Evolutionary conservation across 306 rosid species (phyloP).

Genomic region (Vigna unguiculata): DNA sequence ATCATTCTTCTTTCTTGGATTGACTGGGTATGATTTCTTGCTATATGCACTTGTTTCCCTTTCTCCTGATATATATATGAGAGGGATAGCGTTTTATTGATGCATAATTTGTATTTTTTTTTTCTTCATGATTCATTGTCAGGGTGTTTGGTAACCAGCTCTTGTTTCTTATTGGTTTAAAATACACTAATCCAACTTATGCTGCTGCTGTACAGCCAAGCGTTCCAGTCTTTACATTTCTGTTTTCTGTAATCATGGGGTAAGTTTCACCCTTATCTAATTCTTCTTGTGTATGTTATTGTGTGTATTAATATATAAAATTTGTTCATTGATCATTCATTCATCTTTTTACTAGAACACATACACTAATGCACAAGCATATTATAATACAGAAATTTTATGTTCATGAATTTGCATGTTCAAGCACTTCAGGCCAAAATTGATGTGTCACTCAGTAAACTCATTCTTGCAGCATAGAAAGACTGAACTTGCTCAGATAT

Average conservation of each 20-base stretch:
- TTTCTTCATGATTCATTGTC: conserved; percentile 44
- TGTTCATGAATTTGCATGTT: conserved; percentile 2
- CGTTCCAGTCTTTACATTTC: conserved; percentile 88
- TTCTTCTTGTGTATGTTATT: neutral
- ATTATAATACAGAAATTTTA: conserved; percentile 6
- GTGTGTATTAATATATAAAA: neutral
- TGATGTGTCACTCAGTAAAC: conserved; percentile 34
- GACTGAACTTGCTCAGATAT: conserved; percentile 69
- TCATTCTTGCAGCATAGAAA: conserved; percentile 81
- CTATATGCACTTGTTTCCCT: conserved; percentile 16
- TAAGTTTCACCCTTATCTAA: conserved; percentile 52
- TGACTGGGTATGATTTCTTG: conserved; percentile 74
- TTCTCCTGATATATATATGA: conserved; percentile 10
- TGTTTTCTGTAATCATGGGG: conserved; percentile 81
- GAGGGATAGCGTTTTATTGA: conserved; percentile 24
- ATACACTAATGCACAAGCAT: conserved; percentile 18
- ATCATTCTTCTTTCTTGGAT: conserved; percentile 84
- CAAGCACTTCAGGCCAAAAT: conserved; percentile 12
- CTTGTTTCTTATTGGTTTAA: conserved; percentile 88
- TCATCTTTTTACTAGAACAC: conserved; percentile 3
- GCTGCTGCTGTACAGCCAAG: conserved; percentile 92
- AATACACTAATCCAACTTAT: conserved; percentile 92
- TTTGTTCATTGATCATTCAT: neutral
- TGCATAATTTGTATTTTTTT: conserved; percentile 29
- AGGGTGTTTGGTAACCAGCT: conserved; percentile 97